phyloP scores from a whole-genome alignment of 2,329 filamentous ascomycete species.

The Xylariaceae sp. region DNA sequence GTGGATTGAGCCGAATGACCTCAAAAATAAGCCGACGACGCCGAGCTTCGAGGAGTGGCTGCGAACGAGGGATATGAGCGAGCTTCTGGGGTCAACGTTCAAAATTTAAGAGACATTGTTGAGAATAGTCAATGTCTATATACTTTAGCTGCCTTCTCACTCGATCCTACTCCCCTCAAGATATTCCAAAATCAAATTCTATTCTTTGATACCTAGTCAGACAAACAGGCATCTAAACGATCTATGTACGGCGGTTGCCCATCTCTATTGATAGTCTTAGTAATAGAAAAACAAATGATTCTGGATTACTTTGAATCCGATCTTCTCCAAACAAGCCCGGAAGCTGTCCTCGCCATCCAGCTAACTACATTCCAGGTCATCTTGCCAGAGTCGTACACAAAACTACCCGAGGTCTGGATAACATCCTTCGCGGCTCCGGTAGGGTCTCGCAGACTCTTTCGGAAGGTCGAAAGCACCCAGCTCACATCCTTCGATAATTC shows the following conservation, averaged over 20 bases:
- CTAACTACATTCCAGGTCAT: constrained; percentile 9
- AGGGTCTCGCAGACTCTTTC: constrained; percentile 16
- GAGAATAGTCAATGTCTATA: too few species aligned
- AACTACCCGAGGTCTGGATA: constrained; percentile 8
- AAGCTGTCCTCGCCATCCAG: constrained; percentile 12
- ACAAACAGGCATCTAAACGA: too few species aligned
- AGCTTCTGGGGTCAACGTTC: constrained; percentile 7
- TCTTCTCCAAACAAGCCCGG: constrained; percentile 2
- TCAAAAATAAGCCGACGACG: constrained; percentile 33
- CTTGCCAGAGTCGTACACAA: constrained; percentile 12
- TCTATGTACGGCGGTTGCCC: too few species aligned
- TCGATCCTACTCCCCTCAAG: too few species aligned
- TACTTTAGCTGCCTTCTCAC: too few species aligned
- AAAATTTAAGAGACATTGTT: neutral
- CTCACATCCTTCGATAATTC: constrained; percentile 17
- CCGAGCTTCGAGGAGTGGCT: constrained; percentile 32
- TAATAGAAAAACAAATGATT: too few species aligned
- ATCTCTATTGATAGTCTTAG: too few species aligned
- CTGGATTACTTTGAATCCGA: too few species aligned
- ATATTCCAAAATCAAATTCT: too few species aligned
- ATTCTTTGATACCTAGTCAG: too few species aligned
- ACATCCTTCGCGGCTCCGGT: constrained; percentile 12
- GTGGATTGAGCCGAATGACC: constrained; percentile 35
- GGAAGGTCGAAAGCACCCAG: constrained; percentile 10
- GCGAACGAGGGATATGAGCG: constrained; percentile 13